These are phyloP conservation scores for Luzula sylvatica DNA, from an alignment of 176 grass and related monocot species.

Conservation along the genomic window DNA sequence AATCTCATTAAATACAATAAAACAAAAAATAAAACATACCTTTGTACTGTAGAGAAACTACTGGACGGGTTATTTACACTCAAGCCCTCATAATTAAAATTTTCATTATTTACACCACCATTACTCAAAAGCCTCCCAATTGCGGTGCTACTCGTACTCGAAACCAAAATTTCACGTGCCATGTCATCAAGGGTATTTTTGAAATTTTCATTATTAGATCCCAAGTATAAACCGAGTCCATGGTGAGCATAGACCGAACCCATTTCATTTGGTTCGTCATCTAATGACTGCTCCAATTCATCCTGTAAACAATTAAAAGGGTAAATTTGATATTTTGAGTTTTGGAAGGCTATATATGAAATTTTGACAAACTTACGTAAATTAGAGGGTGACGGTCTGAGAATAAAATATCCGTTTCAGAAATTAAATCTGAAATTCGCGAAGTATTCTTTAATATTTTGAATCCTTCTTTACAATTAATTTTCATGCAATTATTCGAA, in stretches of 20 bases:
- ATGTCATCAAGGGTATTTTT: constrained; percentile 39
- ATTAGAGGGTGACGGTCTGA: constrained; percentile 34
- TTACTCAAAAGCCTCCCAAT: constrained; percentile 47
- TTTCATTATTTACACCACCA: constrained; percentile 15
- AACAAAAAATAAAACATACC: constrained; percentile 29
- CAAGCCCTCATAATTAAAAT: constrained; percentile 13
- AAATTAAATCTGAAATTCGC: constrained; percentile 52
- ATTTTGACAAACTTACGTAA: constrained; percentile 27
- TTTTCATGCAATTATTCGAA: constrained; percentile 32
- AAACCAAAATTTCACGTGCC: constrained; percentile 46
- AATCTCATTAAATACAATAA: too few relatives aligned
- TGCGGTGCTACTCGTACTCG: constrained; percentile 36
- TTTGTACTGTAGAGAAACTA: constrained; percentile 29
- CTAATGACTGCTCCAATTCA: constrained; percentile 45
- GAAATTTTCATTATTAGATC: constrained; percentile 13
- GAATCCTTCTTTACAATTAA: constrained; percentile 30
- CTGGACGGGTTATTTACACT: constrained; percentile 36
- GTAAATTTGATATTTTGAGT: neutral
- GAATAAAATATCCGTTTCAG: constrained; percentile 74
- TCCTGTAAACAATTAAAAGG: constrained; percentile 53
- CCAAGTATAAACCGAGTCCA: constrained; percentile 54
- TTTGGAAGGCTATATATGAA: too few relatives aligned
- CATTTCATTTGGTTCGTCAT: constrained; percentile 51
- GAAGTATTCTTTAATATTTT: constrained; percentile 48
- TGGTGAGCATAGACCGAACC: constrained; percentile 77